These are phyloP conservation scores for Madurella fahalii DNA, from an alignment of 2,329 filamentous ascomycete species.

Conservation along the genomic window DNA sequence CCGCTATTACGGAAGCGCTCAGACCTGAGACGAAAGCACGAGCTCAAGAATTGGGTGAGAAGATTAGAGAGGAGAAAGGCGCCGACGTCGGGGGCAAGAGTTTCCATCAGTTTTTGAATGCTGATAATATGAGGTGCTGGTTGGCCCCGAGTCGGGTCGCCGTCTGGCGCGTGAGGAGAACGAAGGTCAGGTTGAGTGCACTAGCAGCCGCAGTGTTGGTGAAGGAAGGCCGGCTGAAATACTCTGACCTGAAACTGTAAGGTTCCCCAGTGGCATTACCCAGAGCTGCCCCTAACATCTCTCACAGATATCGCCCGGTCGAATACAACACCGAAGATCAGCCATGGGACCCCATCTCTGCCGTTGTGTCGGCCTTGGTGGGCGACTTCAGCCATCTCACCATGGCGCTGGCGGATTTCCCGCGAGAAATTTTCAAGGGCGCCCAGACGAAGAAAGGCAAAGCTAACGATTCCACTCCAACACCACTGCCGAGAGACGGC, in stretches of 20 bases:
- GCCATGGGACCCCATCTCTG: constrained; percentile 74
- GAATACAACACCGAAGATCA: constrained; percentile 78
- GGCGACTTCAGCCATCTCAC: constrained; percentile 77
- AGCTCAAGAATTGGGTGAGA: constrained; percentile 55
- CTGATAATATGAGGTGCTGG: constrained; percentile 64
- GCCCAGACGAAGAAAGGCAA: constrained; percentile 21
- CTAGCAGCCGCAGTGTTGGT: constrained; percentile 69
- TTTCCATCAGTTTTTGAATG: constrained; percentile 67
- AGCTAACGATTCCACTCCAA: neutral
- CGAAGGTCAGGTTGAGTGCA: constrained; percentile 63
- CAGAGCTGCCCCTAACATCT: constrained; percentile 10
- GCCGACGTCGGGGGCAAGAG: constrained; percentile 59
- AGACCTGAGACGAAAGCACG: constrained; percentile 56
- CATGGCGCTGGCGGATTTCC: constrained; percentile 76
- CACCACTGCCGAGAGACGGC: neutral
- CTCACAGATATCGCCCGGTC: constrained; percentile 42
- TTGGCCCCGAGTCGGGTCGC: constrained; percentile 65
- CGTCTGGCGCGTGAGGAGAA: constrained; percentile 69
- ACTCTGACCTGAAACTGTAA: constrained; percentile 69
- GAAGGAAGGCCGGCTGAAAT: constrained; percentile 59
- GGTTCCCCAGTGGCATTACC: constrained; percentile 23
- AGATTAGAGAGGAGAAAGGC: constrained; percentile 59
- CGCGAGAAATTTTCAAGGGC: constrained; percentile 51
- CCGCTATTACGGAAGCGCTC: constrained; percentile 58
- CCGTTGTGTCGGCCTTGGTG: constrained; percentile 72